phyloP scores from a whole-genome alignment of 345 rosid genomes.

The Eucalyptus marginata region DNA sequence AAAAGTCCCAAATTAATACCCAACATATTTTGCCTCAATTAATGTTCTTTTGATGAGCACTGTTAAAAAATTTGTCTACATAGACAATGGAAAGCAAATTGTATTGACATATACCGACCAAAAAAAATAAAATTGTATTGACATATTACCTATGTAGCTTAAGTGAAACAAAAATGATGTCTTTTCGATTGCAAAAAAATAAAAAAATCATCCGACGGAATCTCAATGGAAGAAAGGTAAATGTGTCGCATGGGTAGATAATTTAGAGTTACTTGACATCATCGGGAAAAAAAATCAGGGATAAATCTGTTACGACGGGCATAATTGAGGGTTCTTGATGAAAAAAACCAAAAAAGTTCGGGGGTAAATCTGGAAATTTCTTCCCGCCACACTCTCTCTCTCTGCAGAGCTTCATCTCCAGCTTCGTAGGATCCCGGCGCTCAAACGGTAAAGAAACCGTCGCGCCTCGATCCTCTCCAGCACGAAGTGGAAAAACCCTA shows the following conservation, averaged over 20 bases:
- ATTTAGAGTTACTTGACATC: neutral
- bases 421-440: neutral
- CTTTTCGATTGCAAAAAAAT: neutral
- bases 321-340: accelerated
- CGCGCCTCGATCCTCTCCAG: neutral
- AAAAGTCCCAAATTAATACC: too few species aligned
- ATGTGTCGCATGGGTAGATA: accelerated
- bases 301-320: accelerated
- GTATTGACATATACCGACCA: too few species aligned
- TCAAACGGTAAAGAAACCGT: neutral
- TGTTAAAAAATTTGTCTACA: too few species aligned
- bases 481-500: neutral
- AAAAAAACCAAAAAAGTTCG: accelerated
- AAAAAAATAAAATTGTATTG: too few species aligned
- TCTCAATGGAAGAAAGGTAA: accelerated
- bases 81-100: too few species aligned
- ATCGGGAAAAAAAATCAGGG: accelerated
- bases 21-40: too few species aligned
- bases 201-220: accelerated
- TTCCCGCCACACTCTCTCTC: neutral
- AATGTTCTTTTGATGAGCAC: too few species aligned
- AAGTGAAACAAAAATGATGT: neutral
- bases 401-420: neutral
- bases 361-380: neutral
- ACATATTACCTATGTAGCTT: accelerated